These are phyloP conservation scores for Pythium folliculosum DNA, from an alignment of 352 stramenopile genomes.

Conservation along the genomic window DNA sequence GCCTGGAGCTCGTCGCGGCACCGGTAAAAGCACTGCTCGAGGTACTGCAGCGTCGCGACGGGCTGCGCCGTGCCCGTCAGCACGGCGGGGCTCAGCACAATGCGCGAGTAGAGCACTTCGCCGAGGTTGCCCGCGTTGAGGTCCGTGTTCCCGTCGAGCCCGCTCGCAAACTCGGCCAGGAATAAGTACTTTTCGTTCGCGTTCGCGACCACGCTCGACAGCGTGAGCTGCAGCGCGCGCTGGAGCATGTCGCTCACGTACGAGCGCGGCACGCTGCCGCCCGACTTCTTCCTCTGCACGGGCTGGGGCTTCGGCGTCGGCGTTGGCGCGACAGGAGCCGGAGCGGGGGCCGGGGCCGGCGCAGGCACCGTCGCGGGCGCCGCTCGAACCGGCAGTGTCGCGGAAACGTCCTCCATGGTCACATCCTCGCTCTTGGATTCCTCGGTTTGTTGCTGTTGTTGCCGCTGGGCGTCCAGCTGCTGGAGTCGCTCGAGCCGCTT, in stretches of 20 bases:
- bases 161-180: conserved; percentile 38
- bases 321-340: conserved; percentile 6
- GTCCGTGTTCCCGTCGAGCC: conserved; percentile 17
- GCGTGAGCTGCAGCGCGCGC: conserved; percentile 64
- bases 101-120: conserved; percentile 74
- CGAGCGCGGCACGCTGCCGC: conserved; percentile 28
- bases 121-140: conserved; percentile 47
- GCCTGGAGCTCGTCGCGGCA: conserved; percentile 72
- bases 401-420: conserved; percentile 20
- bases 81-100: conserved; percentile 55
- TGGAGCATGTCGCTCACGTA: conserved; percentile 82
- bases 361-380: background rate
- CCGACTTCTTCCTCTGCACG: conserved; percentile 36
- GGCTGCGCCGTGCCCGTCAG: conserved; percentile 55
- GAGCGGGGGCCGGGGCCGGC: conserved; percentile 3
- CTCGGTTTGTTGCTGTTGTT: conserved; percentile 24
- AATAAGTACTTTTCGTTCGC: conserved; percentile 41
- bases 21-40: conserved; percentile 77
- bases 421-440: conserved; percentile 22
- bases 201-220: conserved; percentile 36
- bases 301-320: conserved; percentile 9
- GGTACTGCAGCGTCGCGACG: conserved; percentile 61
- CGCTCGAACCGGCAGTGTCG: conserved; percentile 5
- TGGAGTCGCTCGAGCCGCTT: conserved; percentile 65
- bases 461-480: conserved; percentile 53